Evolutionary conservation across 2,329 filamentous ascomycete species (phyloP), one percentile per base, ranked within the genome.

Genomic region (Aureobasidium subglaciale): DNA sequence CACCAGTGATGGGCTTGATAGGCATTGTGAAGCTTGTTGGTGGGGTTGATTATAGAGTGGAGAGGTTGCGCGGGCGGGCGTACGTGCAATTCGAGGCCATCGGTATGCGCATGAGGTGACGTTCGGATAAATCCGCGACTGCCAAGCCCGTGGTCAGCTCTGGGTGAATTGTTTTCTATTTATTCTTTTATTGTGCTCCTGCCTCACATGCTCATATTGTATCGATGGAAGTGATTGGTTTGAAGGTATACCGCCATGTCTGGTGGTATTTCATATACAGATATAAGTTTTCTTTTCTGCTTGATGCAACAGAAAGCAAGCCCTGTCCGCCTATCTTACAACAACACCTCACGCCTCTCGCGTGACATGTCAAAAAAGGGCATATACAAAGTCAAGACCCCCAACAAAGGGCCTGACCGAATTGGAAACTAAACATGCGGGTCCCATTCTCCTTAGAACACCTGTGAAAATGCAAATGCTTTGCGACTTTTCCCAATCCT

Each of bases 1-100:
- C 75, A 64, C 75, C 75, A 60, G 74, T 76, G 63, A 78, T 77
- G 60, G 75, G 75, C 70, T 76, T 77, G 65, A 77, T 62, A 37
- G 54, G 69, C 72, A 74, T 74, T 63, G 49, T 61, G 48, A 20
- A 25, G 25, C n/a, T 34, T 24, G 40, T 40, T 41, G 37, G 29
- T 41, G 52, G 16, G 25, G 40, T 38, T 48, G n/a, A 22, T 59
- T 46, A 38, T 18, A 32, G 40, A 54, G 49, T 32, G 41, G 29
- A 20, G 30, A 53, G 18, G 25, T 29, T 42, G 35, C 25, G 10
- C n/a, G 24, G 2, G 22, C n/a, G 5, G 30, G 55, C 22, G 20
- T n/a, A n/a, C n/a, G n/a, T 50, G 43, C 35, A 38, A 32, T 50
- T 40, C 38, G 15, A 49, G 29, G 27, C 13, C 29, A 38, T 32